Conservation (phyloP, 371 early-diverging fungal genomes). For the Capillidium heterosporum region DNA sequence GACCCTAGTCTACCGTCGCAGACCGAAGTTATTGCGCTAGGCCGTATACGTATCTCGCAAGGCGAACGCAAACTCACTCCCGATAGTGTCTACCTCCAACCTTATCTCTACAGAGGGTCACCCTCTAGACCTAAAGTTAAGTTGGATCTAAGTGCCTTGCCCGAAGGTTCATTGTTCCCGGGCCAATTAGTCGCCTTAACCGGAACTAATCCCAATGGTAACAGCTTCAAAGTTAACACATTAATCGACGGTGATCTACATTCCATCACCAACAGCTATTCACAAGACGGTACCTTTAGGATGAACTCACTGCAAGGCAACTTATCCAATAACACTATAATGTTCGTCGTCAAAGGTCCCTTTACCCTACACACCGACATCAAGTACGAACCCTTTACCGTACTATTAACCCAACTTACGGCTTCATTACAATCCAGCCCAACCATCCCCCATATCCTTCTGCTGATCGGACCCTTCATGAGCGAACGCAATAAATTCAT, state of each 20-base stretch:
- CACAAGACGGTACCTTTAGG: too few relatives aligned
- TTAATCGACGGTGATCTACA: too few relatives aligned
- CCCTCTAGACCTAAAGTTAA: neutral
- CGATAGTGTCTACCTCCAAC: too few relatives aligned
- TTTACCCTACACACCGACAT: neutral
- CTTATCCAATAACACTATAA: too few relatives aligned
- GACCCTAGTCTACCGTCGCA: too few relatives aligned
- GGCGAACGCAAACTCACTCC: too few relatives aligned
- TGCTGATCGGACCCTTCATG: neutral
- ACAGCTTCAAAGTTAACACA: neutral
- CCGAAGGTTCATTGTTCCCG: conserved; percentile 12
- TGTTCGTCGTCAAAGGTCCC: neutral
- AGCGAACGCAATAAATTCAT: neutral
- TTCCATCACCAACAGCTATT: too few relatives aligned
- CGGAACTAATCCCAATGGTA: neutral
- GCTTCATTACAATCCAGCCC: too few relatives aligned
- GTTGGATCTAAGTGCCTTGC: neutral
- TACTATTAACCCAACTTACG: neutral
- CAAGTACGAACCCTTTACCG: neutral
- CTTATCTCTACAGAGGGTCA: too few relatives aligned
- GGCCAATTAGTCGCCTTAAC: conserved; percentile 8
- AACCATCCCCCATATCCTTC: neutral
- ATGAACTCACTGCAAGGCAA: too few relatives aligned
- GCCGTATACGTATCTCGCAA: too few relatives aligned
- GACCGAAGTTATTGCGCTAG: too few relatives aligned